Conservation (phyloP, 306 rosid species). For the Acacia crassicarpa region DNA sequence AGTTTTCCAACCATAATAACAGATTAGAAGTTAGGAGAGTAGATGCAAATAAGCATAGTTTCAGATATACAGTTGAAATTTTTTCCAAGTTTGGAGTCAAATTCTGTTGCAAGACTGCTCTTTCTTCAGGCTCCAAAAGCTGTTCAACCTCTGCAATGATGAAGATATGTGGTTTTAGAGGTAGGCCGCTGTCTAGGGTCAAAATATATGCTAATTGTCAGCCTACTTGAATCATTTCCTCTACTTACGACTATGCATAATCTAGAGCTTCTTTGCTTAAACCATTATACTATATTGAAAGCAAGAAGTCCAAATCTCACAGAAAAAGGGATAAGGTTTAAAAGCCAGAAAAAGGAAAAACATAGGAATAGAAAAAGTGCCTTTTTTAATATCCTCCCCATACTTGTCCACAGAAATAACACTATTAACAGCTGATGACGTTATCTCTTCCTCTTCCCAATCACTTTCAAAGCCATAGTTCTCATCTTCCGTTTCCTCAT, state of each 20-base stretch:
- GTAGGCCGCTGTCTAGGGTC: background rate
- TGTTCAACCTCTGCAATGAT: slow-evolving; percentile 78
- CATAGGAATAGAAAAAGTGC: slow-evolving; percentile 37
- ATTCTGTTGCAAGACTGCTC: slow-evolving; percentile 67
- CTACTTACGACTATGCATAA: background rate
- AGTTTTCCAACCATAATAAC: background rate
- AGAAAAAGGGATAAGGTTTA: background rate
- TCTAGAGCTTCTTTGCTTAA: slow-evolving; percentile 14
- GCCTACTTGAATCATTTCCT: slow-evolving; percentile 18
- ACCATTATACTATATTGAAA: background rate
- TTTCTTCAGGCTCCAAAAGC: slow-evolving; percentile 82
- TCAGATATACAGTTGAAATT: slow-evolving; percentile 66
- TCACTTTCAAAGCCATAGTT: slow-evolving; percentile 43
- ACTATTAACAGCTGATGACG: slow-evolving; percentile 33
- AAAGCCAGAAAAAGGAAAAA: background rate
- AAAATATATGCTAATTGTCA: slow-evolving; percentile 7
- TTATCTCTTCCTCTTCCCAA: slow-evolving; percentile 58
- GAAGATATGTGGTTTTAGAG: slow-evolving; percentile 18
- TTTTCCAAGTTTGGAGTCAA: slow-evolving; percentile 60
- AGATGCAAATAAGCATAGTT: slow-evolving; percentile 20
- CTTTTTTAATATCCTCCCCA: slow-evolving; percentile 62
- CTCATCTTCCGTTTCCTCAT: slow-evolving; percentile 43
- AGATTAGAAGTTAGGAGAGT: slow-evolving; percentile 17
- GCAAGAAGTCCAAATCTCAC: slow-evolving; percentile 7
- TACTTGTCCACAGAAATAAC: slow-evolving; percentile 39